Evolutionary conservation across 1,284 basidiomycete genomes (phyloP).

Genomic region (Xerocomus minutiporus): DNA sequence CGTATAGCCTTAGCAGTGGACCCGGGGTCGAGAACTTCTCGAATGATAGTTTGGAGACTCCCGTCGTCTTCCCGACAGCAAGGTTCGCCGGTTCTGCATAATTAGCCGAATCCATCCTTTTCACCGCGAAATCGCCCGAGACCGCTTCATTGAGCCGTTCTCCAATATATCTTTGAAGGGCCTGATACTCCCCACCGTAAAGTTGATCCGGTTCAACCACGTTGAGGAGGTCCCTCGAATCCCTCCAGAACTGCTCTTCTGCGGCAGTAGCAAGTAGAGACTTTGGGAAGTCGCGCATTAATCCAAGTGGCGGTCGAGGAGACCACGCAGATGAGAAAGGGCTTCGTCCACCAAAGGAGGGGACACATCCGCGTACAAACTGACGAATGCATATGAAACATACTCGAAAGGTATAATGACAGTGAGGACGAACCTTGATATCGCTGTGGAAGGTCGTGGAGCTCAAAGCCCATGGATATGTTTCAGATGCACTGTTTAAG

Average conservation of each 20-base stretch:
- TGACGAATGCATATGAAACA: background rate
- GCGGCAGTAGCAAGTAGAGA: background rate
- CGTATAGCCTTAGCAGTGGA: slow-evolving; percentile 20
- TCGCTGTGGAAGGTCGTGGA: slow-evolving; percentile 4
- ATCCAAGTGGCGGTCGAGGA: background rate
- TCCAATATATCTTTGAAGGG: slow-evolving; percentile 5
- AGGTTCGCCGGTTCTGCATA: slow-evolving; percentile 3
- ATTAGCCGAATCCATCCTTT: background rate
- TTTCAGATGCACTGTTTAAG: slow-evolving; percentile 4
- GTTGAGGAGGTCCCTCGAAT: slow-evolving; percentile 3
- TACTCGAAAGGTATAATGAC: background rate
- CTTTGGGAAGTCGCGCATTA: slow-evolving; percentile 5
- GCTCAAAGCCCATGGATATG: slow-evolving; percentile 5
- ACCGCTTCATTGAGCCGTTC: background rate
- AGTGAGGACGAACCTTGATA: slow-evolving; percentile 1
- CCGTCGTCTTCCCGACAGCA: slow-evolving; percentile 6
- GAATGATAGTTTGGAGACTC: slow-evolving; percentile 15
- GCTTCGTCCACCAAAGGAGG: slow-evolving; percentile 10
- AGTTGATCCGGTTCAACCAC: slow-evolving; percentile 1
- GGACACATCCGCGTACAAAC: slow-evolving; percentile 5
- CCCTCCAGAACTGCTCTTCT: slow-evolving; percentile 1
- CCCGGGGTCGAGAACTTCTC: slow-evolving; percentile 29
- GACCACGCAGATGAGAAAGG: slow-evolving; percentile 8
- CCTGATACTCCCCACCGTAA: slow-evolving; percentile 1
- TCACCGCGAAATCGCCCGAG: background rate